A percentile compares a stretch with the other conserved stretches of the same genome.
phyloP scores from a whole-genome alignment of 2,329 filamentous ascomycete species.

The Ascochyta viciae-villosae region DNA sequence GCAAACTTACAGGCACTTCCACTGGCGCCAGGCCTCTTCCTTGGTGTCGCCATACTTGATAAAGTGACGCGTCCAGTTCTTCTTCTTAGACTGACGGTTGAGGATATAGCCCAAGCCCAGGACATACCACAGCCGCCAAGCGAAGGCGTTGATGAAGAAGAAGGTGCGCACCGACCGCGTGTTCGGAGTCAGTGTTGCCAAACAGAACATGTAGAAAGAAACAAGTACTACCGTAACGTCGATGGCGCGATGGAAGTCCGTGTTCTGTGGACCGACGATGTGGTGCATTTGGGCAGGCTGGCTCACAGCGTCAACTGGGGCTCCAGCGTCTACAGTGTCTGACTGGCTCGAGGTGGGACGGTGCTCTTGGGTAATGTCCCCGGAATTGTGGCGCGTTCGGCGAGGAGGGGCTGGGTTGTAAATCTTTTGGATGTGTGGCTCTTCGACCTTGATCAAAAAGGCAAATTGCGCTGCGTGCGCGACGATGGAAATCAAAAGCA shows the following conservation, averaged over 20 bases:
- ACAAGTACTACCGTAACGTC: slow-evolving; percentile 83
- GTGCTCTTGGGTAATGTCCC: slow-evolving; percentile 50
- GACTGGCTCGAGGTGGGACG: slow-evolving; percentile 46
- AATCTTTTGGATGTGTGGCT: slow-evolving; percentile 96
- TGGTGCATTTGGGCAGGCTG: slow-evolving; percentile 78
- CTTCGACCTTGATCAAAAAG: slow-evolving; percentile 91
- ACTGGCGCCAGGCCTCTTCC: slow-evolving; percentile 94
- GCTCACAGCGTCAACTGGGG: slow-evolving; percentile 52
- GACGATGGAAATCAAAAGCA: slow-evolving; percentile 94
- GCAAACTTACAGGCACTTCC: slow-evolving; percentile 74
- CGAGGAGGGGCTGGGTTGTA: slow-evolving; percentile 91
- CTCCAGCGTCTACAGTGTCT: slow-evolving; percentile 46
- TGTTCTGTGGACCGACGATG: slow-evolving; percentile 79
- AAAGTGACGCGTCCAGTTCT: slow-evolving; percentile 96
- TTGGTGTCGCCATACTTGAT: slow-evolving; percentile 93
- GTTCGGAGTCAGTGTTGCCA: slow-evolving; percentile 78
- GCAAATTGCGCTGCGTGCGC: slow-evolving; percentile 94
- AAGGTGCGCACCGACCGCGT: slow-evolving; percentile 77
- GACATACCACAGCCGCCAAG: slow-evolving; percentile 92
- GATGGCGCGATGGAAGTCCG: slow-evolving; percentile 87
- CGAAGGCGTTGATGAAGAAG: slow-evolving; percentile 80
- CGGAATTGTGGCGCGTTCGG: slow-evolving; percentile 58
- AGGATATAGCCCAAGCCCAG: slow-evolving; percentile 86
- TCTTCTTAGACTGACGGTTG: slow-evolving; percentile 83
- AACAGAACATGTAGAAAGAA: slow-evolving; percentile 73